phyloP scores from a whole-genome alignment of 2,329 filamentous ascomycete species.

The Fusarium sacchari region DNA sequence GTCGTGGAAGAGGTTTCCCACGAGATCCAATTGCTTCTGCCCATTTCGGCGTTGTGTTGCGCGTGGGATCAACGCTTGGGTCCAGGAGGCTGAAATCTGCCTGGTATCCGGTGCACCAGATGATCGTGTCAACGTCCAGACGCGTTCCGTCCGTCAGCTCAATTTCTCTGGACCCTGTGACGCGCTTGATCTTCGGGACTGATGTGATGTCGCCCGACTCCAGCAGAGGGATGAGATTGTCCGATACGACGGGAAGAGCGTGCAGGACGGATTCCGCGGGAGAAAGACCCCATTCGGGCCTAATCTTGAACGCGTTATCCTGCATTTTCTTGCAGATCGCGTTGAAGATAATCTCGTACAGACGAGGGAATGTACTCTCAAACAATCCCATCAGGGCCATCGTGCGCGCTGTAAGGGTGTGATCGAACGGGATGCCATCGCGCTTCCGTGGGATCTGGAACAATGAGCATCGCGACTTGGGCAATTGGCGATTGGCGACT shows the following conservation, averaged over 20 bases:
- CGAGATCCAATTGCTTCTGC: conserved; percentile 40
- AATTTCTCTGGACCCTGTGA: conserved; percentile 39
- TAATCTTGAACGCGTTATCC: conserved; percentile 38
- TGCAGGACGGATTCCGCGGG: conserved; percentile 41
- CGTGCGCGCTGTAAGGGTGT: conserved; percentile 47
- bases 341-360: conserved; percentile 37
- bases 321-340: conserved; percentile 40
- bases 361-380: conserved; percentile 36
- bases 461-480: neutral
- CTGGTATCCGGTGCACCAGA: conserved; percentile 51
- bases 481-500: conserved; percentile 3
- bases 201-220: conserved; percentile 50
- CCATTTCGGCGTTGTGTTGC: conserved; percentile 37
- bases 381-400: conserved; percentile 46
- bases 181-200: conserved; percentile 42
- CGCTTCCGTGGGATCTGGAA: conserved; percentile 43
- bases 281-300: conserved; percentile 44
- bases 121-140: conserved; percentile 45
- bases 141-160: conserved; percentile 45
- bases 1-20: conserved; percentile 46
- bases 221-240: conserved; percentile 47
- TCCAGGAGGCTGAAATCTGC: conserved; percentile 46
- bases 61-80: conserved; percentile 41
- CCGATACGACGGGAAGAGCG: conserved; percentile 41
- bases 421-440: conserved; percentile 50